Evolutionary conservation across 805 yeast species (phyloP), one percentile per base, ranked within the genome.

Genomic region (Kodamaea fukazawae): DNA sequence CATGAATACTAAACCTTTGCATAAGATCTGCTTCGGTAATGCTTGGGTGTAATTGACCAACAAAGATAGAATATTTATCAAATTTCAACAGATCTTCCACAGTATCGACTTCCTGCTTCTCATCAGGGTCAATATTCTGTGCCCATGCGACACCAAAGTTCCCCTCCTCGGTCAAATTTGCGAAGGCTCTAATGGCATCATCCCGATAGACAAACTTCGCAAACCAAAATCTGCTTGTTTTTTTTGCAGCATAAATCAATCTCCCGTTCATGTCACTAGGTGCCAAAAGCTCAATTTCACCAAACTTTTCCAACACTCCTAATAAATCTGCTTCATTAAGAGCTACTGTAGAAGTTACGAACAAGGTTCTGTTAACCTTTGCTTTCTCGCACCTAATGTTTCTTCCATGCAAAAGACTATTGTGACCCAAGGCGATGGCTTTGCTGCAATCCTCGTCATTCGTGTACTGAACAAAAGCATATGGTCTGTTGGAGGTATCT

Each of bases 401-500:
- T 57, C 96, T 73, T 10, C 89, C 95, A 56, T 86, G 79, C 34
- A 89, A 61, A 5, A 68, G 58, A 4, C 87, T 71, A 41, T 81
- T 80, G 51, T 86, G 91, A 8, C 88, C 95, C 44, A 71, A 70
- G 13, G 57, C 61, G 38, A 88, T 73, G 1, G 96, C 96, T 4
- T 47, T 55, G 45, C 72, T 70, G 4, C 95, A 89, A 48, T 84
- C 91, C 7, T 63, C 67, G 47, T 84, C 93, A 41, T 67, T 77
- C 7, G 78, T 68, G 57, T 85, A 89, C 63, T 89, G 96, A 33
- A 89, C 96, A 71, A 89, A 89, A 0, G 96, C 96, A 62, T 89
- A 89, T 2, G 97, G 97, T 34, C 96, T 43, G 33, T 84, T 83
- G 15, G 79, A 71, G 11, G 84, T 79, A 63, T 89, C 96, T 39